Evolutionary conservation across 1,284 basidiomycete species (phyloP).

Genomic region (Puccinia hordei): DNA sequence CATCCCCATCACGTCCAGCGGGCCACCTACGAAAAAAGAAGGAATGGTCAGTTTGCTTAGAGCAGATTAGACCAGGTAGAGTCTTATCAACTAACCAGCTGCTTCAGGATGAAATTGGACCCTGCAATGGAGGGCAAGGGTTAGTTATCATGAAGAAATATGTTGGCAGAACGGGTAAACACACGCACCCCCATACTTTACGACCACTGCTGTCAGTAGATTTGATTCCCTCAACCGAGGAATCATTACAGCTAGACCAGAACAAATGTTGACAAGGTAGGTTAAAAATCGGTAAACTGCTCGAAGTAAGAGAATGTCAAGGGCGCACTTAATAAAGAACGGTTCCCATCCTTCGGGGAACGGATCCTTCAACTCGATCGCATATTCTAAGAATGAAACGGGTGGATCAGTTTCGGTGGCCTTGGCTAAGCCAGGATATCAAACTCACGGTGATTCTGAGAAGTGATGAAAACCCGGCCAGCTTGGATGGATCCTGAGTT

Average conservation of each 20-base stretch:
- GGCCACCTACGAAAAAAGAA: constrained; percentile 30
- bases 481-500: constrained; percentile 87
- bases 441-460: constrained; percentile 59
- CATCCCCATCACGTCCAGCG: constrained; percentile 50
- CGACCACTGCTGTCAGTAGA: constrained; percentile 81
- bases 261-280: constrained; percentile 7
- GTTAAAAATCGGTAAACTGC: background rate
- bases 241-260: constrained; percentile 62
- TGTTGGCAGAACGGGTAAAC: background rate
- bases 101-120: constrained; percentile 51
- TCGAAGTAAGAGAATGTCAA: background rate
- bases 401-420: constrained; percentile 61
- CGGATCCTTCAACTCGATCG: constrained; percentile 83
- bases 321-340: constrained; percentile 87
- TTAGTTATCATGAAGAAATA: background rate
- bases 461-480: constrained; percentile 94
- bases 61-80: background rate
- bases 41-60: background rate
- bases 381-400: constrained; percentile 71
- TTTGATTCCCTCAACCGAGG: constrained; percentile 95
- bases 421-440: constrained; percentile 51
- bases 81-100: constrained; percentile 36
- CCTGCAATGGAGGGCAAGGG: background rate
- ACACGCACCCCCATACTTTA: constrained; percentile 75
- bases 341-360: constrained; percentile 95